Evolutionary conservation across 306 rosid species (phyloP), one percentile per base, ranked within the genome.

Genomic region (Castanea mollissima): DNA sequence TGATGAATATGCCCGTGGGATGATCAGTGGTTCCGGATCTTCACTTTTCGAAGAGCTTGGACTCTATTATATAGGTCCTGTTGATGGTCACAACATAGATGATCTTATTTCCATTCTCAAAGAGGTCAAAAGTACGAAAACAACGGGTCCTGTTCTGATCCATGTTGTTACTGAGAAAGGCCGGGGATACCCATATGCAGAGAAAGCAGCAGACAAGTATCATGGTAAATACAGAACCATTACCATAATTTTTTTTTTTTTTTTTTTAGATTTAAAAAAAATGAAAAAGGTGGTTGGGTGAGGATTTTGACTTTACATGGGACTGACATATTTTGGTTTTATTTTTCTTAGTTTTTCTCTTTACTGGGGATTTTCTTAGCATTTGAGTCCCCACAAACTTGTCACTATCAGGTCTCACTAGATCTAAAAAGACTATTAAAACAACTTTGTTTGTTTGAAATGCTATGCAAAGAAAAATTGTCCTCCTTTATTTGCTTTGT

Each of bases 1-100:
- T 74, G 99, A 96, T 59, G 99, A 91, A 75, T 93, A 96, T 87
- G 98, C 99, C 77, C 98, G 99, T 78, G 99, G 99, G 32, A 96
- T 96, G 99, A 96, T 96, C 75, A 86, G 99, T 74, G 99, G 98
- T 69, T 82, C 97, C 16, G 94, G 99, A 67, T 96, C 98, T 20
- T 77, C 99, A 9, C 89, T 96, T 12, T 96, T 96, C 83, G 98
- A 96, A 84, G 99, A 96, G 86, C 99, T 96, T 70, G 99, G 99
- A 55, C 91, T 96, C 73, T 96, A 96, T 87, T 96, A 96, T 77
- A 96, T 96, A 32, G 99, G 98, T 77, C 99, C 96, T 62, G 99
- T 96, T 12, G 98, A 96, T 79, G 99, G 97, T 81, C 99, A 96
- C 90, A 96, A 88, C 88, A 71, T 96, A 18, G 99, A 96, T 76